Base-by-base conservation (phyloP, 164 flowering plant species). In the Magnolia kwangsiensis region DNA sequence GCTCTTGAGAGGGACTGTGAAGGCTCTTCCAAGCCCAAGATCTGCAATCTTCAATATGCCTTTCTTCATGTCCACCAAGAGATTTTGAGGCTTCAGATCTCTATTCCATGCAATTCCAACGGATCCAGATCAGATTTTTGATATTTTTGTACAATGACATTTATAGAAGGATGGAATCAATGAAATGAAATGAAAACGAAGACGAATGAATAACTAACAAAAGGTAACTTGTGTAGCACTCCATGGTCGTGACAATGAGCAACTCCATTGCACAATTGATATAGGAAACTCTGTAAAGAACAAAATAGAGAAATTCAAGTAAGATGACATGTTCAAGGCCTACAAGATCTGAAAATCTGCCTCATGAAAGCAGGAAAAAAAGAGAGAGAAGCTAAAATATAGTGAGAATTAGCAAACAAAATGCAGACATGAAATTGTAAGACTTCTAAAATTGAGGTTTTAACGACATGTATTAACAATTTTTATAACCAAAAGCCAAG, bases 81-180 rank as follows among this genome's bases (percentile, higher is more conserved):
- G 88, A 73, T 96, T 96, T 85, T 96, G 99, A 1, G 99, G 99
- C 84, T 96, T 94, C 64, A 96, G 86, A 83, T 96, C 99, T 27
- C 98, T 89, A 73, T 72, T 45, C 16, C 67, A 51, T 51, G 18
- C 7, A 69, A 18, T 51, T 10, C 31, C 16, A 20, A 72, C 23
- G 63, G 18, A 72, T n/a, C 63, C 11, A 51, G 6, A 23, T 72
- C 50, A 50, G 9, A 51, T 19, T 21, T 14, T 50, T 21, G 14
- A 13, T 20, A 18, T 24, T 24, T 0, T 24, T n/a, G n/a, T n/a
- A n/a, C n/a, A n/a, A n/a, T n/a, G n/a, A n/a, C n/a, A n/a, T n/a
- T n/a, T n/a, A n/a, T n/a, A n/a, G n/a, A n/a, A n/a, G n/a, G n/a
- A n/a, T n/a, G n/a, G n/a, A n/a, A n/a, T n/a, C n/a, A n/a, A n/a